phyloP scores from a whole-genome alignment of 192 early-diverging fungal genomes.

The Umbelopsis sp. region DNA sequence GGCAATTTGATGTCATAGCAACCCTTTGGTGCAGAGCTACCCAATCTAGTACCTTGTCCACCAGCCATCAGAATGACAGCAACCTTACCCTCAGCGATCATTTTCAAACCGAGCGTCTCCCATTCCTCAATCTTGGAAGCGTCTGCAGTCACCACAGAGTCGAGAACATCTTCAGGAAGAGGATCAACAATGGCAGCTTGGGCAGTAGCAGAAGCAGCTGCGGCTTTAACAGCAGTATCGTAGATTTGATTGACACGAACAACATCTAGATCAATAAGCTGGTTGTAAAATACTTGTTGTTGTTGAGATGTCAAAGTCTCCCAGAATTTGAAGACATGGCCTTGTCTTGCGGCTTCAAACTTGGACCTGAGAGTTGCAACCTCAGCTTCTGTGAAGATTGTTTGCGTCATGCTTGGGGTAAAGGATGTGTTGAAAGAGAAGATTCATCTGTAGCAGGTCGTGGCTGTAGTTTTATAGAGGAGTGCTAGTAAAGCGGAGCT shows the following conservation, averaged over 20 bases:
- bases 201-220: constrained; percentile 41
- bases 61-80: constrained; percentile 94
- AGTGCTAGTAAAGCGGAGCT: background rate
- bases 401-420: constrained; percentile 12
- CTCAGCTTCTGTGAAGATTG: constrained; percentile 35
- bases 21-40: constrained; percentile 85
- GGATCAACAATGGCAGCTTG: constrained; percentile 61
- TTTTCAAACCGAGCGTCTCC: constrained; percentile 71
- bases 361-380: constrained; percentile 53
- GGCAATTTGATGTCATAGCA: constrained; percentile 95
- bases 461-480: constrained; percentile 14
- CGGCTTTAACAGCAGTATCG: constrained; percentile 64
- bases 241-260: constrained; percentile 84
- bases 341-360: constrained; percentile 78
- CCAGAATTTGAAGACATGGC: constrained; percentile 85
- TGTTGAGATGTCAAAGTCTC: constrained; percentile 63
- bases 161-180: constrained; percentile 70
- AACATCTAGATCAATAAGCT: constrained; percentile 77
- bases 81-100: constrained; percentile 87
- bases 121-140: constrained; percentile 62
- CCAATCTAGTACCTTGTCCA: constrained; percentile 86
- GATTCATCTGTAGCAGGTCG: background rate
- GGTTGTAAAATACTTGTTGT: constrained; percentile 58
- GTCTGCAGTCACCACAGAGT: constrained; percentile 59
- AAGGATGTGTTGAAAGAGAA: background rate